Base-by-base conservation (phyloP, 2,329 filamentous ascomycete species). In the Aureobasidium sp. region DNA sequence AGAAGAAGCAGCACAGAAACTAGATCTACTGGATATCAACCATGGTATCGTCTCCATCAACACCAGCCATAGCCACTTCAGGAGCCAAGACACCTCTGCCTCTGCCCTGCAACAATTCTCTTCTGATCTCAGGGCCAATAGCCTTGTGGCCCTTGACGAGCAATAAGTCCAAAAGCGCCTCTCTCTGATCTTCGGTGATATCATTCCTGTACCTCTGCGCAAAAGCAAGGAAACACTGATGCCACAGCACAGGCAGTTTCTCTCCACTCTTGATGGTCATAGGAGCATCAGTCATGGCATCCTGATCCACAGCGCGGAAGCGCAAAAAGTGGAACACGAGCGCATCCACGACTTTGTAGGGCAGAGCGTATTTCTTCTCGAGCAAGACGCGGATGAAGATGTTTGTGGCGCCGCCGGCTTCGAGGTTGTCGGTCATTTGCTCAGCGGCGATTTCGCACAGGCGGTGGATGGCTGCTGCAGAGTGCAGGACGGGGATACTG, bases 301-400 rank as follows among this genome's bases (percentile, higher is more conserved):
- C 79, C 5, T 73, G 21, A 82, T 79, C 3, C 30, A 84, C 81
- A 59, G 83, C 88, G 37, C 90, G 83, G 79, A 96, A 97, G 16
- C 94, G 88, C 65, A 97, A 75, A 75, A 99, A 99, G 75, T 99
- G 93, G 78, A 97, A 97, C 10, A 99, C 94, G 1, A 97, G 79
- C 2, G 91, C 88, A 69, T 99, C 94, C 54, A 99, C 86, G 59
- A 96, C 93, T 75, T 96, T 93, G 78, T 89, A 97, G 0, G 93
- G 94, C 11, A 99, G 80, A 0, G 94, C 94, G 69, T 99, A 97
- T 72, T 95, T 95, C 83, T 99, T 99, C 76, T 97, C 93, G 4
- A 99, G 79, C 41, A 99, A 82, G 0, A 90, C 86, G 71, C 90
- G 90, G 77, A 99, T 96, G 75, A 99, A 95, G 68, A 96, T 88